Evolutionary conservation across 495 filamentous ascomycete genomes (phyloP), one percentile per base, ranked within the genome.

Genomic region (Staphylotrichum longicolle): DNA sequence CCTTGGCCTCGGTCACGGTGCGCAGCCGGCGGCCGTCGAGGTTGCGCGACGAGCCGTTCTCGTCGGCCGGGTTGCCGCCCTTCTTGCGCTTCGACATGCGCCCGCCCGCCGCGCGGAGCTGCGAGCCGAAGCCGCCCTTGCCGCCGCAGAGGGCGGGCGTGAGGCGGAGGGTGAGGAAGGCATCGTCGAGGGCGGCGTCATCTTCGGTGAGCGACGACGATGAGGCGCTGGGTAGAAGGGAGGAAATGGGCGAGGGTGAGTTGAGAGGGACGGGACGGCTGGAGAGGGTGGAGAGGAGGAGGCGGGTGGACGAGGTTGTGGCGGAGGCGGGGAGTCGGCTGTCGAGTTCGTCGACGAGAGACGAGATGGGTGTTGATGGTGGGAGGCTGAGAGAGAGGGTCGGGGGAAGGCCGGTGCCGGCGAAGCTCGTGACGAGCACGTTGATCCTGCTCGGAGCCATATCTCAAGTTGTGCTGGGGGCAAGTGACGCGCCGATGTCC

Each of bases 51-150:
- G 91, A 96, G 37, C 85, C 90, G 68, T 92, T 91, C 65, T 88
- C 86, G 41, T 96, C 90, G 66, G 89, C 83, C 60, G 90, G 30
- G 45, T 35, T 48, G 46, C 3, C 37, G 37, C 39, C 80, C 74
- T 86, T 87, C 82, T 96, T 96, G 71, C 91, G 89, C 73, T 91
- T 92, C 6, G 91, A 94, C 94, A 98, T 98, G 76, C 94, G 94
- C 14, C 94, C 94, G 70, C 94, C 94, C 12, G 94, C 94, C 5
- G 94, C 94, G 70, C 94, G 91, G 34, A 98, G 86, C 74, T 98
- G 95, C 6, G 92, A 96, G 64, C 94, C 94, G 74, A 98, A 98
- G 58, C 94, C 94, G 72, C 94, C 94, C 71, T 98, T 98, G 67
- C 94, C 94, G 70, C 94, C 94, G 67, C 85, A 86, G 44, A 96